Evolutionary conservation across 2,329 filamentous ascomycete genomes (phyloP).

Genomic region (Calonectria honghensis): DNA sequence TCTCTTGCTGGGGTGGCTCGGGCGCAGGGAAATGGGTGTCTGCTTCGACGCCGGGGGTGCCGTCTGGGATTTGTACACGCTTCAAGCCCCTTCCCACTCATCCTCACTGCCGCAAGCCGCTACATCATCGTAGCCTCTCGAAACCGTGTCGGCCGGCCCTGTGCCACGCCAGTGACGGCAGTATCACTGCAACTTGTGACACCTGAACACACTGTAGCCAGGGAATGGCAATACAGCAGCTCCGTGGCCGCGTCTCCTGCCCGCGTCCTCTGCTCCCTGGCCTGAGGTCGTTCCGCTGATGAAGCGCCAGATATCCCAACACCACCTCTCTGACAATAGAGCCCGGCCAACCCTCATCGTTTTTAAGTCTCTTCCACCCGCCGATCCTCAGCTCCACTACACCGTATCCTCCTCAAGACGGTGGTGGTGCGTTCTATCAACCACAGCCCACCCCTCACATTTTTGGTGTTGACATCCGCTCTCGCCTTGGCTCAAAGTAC

Average conservation of each 20-base stretch:
- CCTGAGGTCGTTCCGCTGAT: conserved; percentile 54
- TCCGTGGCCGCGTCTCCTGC: conserved; percentile 53
- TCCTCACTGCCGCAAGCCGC: conserved; percentile 51
- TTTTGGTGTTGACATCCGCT: conserved; percentile 71
- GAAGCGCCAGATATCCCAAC: conserved; percentile 69
- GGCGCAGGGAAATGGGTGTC: conserved; percentile 51
- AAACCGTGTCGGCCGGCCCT: conserved; percentile 52
- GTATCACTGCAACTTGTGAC: conserved; percentile 56
- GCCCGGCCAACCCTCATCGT: conserved; percentile 69
- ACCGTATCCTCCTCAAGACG: conserved; percentile 71
- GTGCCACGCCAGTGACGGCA: conserved; percentile 54
- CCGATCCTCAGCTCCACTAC: conserved; percentile 67
- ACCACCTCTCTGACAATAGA: conserved; percentile 73
- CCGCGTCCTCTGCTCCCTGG: conserved; percentile 48
- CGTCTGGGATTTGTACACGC: conserved; percentile 41
- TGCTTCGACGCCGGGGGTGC: conserved; percentile 50
- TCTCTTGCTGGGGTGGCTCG: conserved; percentile 49
- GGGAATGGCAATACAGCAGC: conserved; percentile 57
- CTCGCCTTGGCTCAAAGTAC: conserved; percentile 74
- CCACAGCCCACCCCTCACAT: conserved; percentile 65
- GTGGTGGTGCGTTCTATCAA: conserved; percentile 67
- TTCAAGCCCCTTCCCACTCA: conserved; percentile 43
- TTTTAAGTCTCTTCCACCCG: conserved; percentile 72
- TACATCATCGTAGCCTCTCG: conserved; percentile 54
- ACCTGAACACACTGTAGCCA: conserved; percentile 56